phyloP scores from a whole-genome alignment of 441 rosid species.

The Corymbia citriodora region DNA sequence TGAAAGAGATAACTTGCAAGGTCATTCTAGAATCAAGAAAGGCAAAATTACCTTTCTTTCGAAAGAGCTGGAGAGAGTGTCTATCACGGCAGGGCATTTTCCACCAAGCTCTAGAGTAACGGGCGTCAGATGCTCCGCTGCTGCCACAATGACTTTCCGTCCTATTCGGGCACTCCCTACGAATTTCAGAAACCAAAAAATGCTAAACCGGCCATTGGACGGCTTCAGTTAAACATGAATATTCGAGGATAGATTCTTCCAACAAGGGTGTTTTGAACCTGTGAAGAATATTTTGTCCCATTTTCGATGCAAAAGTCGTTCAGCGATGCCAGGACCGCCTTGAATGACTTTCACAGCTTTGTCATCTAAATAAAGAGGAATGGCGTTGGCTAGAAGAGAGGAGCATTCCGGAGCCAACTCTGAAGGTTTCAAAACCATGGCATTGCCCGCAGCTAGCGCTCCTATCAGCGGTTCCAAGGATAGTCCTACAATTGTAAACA shows the following conservation, averaged over 20 bases:
- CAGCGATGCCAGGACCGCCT: conserved; percentile 59
- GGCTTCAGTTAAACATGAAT: neutral
- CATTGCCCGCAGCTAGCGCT: conserved; percentile 89
- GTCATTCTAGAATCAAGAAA: neutral
- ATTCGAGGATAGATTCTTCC: neutral
- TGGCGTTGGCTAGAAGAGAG: conserved; percentile 41
- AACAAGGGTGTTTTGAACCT: conserved; percentile 24
- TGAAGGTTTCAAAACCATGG: conserved; percentile 73
- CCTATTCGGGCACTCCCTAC: conserved; percentile 49
- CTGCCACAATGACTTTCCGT: conserved; percentile 56
- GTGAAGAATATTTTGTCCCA: conserved; percentile 96
- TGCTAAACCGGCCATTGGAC: neutral
- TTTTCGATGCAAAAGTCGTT: conserved; percentile 55
- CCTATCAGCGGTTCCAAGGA: conserved; percentile 88
- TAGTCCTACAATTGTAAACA: conserved; percentile 28
- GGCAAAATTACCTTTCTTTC: conserved; percentile 33
- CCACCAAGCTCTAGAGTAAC: conserved; percentile 74
- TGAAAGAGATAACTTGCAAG: neutral
- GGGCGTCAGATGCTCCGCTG: conserved; percentile 61
- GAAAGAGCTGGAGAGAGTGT: conserved; percentile 48
- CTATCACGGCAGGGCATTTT: conserved; percentile 65
- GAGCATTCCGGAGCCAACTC: conserved; percentile 72
- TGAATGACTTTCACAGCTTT: conserved; percentile 59
- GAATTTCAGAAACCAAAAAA: neutral
- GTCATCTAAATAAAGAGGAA: conserved; percentile 54